A percentile compares a stretch with the other conserved stretches of the same genome.
These are phyloP conservation scores for Glarea lozoyensis DNA, from an alignment of 495 filamentous ascomycete genomes.

Conservation along the genomic window DNA sequence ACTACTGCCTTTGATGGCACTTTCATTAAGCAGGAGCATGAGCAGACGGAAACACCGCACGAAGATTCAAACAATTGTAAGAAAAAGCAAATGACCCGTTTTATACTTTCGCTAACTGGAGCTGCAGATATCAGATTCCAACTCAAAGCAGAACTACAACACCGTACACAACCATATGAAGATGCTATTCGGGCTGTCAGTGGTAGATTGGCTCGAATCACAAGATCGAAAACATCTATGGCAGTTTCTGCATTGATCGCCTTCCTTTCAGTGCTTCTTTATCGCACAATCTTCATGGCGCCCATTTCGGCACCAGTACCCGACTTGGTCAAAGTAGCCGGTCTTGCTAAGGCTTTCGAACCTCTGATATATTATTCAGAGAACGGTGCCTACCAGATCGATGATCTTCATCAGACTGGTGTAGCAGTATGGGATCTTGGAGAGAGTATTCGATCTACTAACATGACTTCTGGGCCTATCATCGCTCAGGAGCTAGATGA, in stretches of 20 bases:
- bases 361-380: slow-evolving; percentile 89
- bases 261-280: slow-evolving; percentile 47
- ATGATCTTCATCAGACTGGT: slow-evolving; percentile 77
- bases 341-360: slow-evolving; percentile 80
- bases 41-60: slow-evolving; percentile 6
- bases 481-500: slow-evolving; percentile 80
- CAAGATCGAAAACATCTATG: slow-evolving; percentile 58
- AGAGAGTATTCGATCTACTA: slow-evolving; percentile 77
- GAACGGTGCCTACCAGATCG: slow-evolving; percentile 74
- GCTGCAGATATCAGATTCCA: slow-evolving; percentile 74
- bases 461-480: slow-evolving; percentile 78
- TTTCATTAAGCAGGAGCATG: slow-evolving; percentile 9
- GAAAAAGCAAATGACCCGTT: slow-evolving; percentile 4
- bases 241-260: slow-evolving; percentile 43
- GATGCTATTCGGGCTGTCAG: slow-evolving; percentile 57
- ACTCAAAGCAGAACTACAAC: slow-evolving; percentile 76
- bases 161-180: slow-evolving; percentile 77
- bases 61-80: slow-evolving; percentile 22
- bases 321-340: slow-evolving; percentile 82
- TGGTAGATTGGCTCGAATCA: slow-evolving; percentile 42
- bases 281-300: slow-evolving; percentile 60
- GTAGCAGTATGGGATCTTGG: slow-evolving; percentile 89
- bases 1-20: slow-evolving; percentile 14
- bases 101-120: slow-evolving; percentile 7
- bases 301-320: slow-evolving; percentile 60